These are phyloP conservation scores for Cladorrhinum sp. DNA, from an alignment of 2,329 filamentous ascomycete species.

Conservation along the genomic window DNA sequence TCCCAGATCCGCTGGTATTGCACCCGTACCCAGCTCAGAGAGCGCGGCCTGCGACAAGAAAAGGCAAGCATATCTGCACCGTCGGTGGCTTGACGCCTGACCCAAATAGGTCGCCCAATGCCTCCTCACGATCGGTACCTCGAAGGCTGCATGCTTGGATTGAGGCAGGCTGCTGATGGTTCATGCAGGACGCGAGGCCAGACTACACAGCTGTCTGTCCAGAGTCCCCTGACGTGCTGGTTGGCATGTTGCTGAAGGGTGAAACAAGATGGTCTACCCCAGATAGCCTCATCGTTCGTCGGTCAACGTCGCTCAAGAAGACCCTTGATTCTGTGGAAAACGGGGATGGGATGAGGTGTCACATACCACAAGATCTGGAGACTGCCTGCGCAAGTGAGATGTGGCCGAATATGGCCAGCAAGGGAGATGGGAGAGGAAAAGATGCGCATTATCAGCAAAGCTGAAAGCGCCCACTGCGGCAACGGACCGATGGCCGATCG, in stretches of 20 bases:
- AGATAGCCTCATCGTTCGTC: constrained; percentile 24
- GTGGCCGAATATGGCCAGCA: constrained; percentile 30
- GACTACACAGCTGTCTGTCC: neutral
- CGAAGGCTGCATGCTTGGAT: neutral
- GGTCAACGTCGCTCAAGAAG: constrained; percentile 18
- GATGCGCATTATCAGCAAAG: constrained; percentile 17
- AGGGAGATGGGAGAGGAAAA: neutral
- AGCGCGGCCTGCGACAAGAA: neutral
- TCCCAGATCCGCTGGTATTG: constrained; percentile 14
- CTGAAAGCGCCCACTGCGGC: constrained; percentile 26
- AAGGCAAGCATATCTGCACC: neutral
- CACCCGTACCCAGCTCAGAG: neutral
- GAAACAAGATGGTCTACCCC: constrained; percentile 22
- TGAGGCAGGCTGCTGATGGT: constrained; percentile 6
- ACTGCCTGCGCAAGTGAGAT: constrained; percentile 32
- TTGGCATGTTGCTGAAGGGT: constrained; percentile 23
- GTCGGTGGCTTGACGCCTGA: constrained; percentile 7
- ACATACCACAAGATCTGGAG: constrained; percentile 52
- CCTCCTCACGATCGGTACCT: neutral
- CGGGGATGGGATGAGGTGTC: constrained; percentile 40
- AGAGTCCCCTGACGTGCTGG: constrained; percentile 2
- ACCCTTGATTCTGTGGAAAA: constrained; percentile 29
- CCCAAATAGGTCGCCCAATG: neutral
- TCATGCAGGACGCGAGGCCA: constrained; percentile 18
- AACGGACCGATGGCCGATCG: constrained; percentile 18